A percentile compares a stretch with the other conserved stretches of the same genome.
Conservation (phyloP, 176 grass and related monocot species). For the Hyparrhenia diplandra region DNA sequence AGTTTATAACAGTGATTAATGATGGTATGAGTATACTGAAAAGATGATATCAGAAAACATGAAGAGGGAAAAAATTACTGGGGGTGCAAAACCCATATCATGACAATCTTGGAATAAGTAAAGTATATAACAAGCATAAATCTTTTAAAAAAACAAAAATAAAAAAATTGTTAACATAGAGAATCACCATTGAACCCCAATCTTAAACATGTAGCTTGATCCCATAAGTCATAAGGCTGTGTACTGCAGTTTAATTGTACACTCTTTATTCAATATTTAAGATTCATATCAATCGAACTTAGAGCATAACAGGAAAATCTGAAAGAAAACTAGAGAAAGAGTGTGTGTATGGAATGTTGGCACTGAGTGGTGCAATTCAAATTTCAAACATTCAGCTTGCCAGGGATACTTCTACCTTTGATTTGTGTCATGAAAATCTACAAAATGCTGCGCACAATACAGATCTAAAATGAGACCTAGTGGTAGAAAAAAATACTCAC, state of each 20-base stretch:
- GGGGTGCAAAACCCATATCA: neutral
- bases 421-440: neutral
- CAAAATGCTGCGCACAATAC: neutral
- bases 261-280: neutral
- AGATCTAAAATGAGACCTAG: neutral
- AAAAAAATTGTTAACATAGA: neutral
- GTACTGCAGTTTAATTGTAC: neutral
- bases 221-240: neutral
- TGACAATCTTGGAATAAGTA: neutral
- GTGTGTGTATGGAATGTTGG: neutral
- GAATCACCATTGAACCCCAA: neutral
- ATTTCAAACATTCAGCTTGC: neutral
- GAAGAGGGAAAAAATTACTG: neutral
- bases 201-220: neutral
- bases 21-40: neutral
- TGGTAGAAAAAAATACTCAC: neutral
- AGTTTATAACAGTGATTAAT: neutral
- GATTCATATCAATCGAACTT: neutral
- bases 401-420: neutral
- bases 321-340: neutral
- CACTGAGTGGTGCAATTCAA: neutral
- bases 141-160: neutral
- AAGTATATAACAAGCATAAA: too few relatives aligned
- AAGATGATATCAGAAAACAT: neutral
- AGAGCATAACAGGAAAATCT: neutral